These are phyloP conservation scores for Wickerhamomyces chambardii DNA, from an alignment of 805 yeast genomes.

Conservation along the genomic window DNA sequence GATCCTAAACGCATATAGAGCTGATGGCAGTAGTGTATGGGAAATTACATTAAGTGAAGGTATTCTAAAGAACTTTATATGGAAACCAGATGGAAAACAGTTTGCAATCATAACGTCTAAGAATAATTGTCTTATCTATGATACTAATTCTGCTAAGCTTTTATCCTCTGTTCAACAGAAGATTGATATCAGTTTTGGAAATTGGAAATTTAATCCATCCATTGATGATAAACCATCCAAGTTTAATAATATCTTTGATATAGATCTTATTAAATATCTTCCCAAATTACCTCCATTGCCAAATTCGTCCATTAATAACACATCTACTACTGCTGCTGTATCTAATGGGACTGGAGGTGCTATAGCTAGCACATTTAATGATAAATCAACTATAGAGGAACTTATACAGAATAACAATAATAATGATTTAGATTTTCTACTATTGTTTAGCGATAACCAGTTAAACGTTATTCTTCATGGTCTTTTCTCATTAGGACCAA, in stretches of 20 bases:
- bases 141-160: slow-evolving; percentile 36
- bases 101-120: slow-evolving; percentile 38
- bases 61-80: slow-evolving; percentile 9
- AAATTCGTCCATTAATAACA: slow-evolving; percentile 4
- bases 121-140: slow-evolving; percentile 31
- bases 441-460: slow-evolving; percentile 13
- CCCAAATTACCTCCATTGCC: slow-evolving; percentile 28
- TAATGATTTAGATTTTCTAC: slow-evolving; percentile 17
- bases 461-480: slow-evolving; percentile 24
- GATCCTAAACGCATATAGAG: slow-evolving; percentile 40
- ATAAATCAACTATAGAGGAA: slow-evolving; percentile 19
- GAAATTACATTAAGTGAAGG: slow-evolving; percentile 26
- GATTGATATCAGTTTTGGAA: too few relatives aligned
- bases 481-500: slow-evolving; percentile 19
- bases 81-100: slow-evolving; percentile 31
- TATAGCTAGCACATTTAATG: too few relatives aligned
- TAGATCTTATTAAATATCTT: slow-evolving; percentile 21
- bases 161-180: slow-evolving; percentile 13
- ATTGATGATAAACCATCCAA: slow-evolving; percentile 3
- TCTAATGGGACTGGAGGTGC: too few relatives aligned
- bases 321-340: too few relatives aligned
- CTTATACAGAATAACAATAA: slow-evolving; percentile 13
- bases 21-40: slow-evolving; percentile 45
- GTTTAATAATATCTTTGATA: slow-evolving; percentile 18
- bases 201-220: too few relatives aligned